Evolutionary conservation across 202 grass and related monocot species (phyloP).

Genomic region (Hordeum pubiflorum): DNA sequence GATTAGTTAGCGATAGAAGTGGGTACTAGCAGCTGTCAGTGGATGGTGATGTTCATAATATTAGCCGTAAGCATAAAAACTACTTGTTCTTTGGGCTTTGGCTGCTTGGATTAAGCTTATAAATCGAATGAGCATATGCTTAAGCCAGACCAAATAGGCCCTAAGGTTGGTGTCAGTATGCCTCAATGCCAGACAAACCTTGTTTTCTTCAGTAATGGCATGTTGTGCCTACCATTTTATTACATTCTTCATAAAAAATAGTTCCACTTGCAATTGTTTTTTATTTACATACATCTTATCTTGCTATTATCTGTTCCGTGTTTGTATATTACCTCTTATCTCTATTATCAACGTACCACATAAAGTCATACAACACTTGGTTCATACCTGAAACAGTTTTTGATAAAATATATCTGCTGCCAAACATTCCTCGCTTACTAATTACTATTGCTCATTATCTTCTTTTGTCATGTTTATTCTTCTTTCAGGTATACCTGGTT

Average conservation of each 20-base stretch:
- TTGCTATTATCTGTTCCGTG: neutral
- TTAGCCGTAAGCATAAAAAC: neutral
- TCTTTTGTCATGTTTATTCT: constrained; percentile 11
- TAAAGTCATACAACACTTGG: neutral
- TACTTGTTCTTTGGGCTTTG: neutral
- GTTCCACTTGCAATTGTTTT: neutral
- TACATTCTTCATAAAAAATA: neutral
- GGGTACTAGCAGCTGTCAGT: too few species aligned
- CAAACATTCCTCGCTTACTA: neutral
- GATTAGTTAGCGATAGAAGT: too few species aligned
- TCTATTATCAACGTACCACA: neutral
- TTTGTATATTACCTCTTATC: neutral
- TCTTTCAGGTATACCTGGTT: constrained; percentile 88
- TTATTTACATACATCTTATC: neutral
- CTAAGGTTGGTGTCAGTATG: neutral
- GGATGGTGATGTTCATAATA: neutral
- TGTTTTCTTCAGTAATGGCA: neutral
- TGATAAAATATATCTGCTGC: neutral
- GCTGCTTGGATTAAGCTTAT: neutral
- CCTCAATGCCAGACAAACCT: neutral
- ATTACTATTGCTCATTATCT: neutral
- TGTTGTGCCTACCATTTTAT: neutral
- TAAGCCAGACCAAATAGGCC: neutral
- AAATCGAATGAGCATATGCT: neutral
- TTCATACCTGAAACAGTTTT: neutral